Conservation (phyloP, 2,329 filamentous ascomycete genomes). For the Huntiella omanensis region DNA sequence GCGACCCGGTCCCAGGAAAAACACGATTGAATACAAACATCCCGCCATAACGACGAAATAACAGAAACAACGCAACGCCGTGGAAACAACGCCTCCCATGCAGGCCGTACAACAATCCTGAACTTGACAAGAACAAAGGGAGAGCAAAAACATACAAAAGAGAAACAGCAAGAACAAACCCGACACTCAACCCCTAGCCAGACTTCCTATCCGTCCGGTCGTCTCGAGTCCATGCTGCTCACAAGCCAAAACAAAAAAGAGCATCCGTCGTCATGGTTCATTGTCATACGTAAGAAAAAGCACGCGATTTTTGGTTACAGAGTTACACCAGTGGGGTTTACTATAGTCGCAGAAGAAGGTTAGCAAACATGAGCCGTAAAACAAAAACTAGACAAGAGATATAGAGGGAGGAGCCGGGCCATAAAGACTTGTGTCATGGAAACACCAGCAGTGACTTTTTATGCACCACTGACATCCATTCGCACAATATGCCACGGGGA, state of each 20-base stretch:
- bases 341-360: conserved; percentile 3
- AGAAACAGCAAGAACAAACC: neutral
- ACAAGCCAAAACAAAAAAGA: conserved; percentile 1
- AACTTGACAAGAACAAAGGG: conserved; percentile 11
- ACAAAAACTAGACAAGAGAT: no score
- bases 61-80: conserved; percentile 11
- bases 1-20: conserved; percentile 7
- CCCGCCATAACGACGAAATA: conserved; percentile 10
- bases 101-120: conserved; percentile 11
- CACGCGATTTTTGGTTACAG: conserved; percentile 7
- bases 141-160: conserved; percentile 2
- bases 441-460: no score
- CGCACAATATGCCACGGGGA: neutral
- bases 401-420: no score
- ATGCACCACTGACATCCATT: neutral
- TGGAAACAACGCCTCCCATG: conserved; percentile 7
- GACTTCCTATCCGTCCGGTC: neutral
- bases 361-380: conserved; percentile 1
- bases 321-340: conserved; percentile 2
- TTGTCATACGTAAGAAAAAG: conserved; percentile 12
- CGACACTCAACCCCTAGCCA: neutral
- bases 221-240: neutral
- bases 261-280: conserved; percentile 11
- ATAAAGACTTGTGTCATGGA: no score
- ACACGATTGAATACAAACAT: conserved; percentile 8